phyloP scores from a whole-genome alignment of 2,329 filamentous ascomycete genomes.

The Phialemoniopsis sp. region DNA sequence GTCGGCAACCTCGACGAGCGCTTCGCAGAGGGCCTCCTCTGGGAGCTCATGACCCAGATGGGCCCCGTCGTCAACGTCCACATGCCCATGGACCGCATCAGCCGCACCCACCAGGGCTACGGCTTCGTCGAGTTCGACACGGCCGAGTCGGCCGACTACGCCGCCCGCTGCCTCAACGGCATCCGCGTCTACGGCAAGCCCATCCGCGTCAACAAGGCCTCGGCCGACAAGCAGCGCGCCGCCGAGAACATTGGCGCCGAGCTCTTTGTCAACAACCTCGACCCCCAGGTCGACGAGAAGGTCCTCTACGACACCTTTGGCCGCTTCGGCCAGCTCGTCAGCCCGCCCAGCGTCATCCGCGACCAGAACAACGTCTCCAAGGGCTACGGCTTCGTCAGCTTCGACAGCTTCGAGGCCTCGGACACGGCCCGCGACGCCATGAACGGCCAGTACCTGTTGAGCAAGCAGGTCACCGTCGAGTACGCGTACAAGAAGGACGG shows the following conservation, averaged over 20 bases:
- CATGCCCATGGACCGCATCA: conserved; percentile 96
- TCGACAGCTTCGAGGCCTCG: conserved; percentile 86
- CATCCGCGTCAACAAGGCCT: conserved; percentile 90
- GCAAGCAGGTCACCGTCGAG: conserved; percentile 93
- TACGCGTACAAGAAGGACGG: conserved; percentile 99
- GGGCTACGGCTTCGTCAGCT: conserved; percentile 95
- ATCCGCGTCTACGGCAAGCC: conserved; percentile 91
- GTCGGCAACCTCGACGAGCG: conserved; percentile 98
- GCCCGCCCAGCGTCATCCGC: conserved; percentile 84
- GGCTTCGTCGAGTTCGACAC: conserved; percentile 98
- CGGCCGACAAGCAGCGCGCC: conserved; percentile 88
- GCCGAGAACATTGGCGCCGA: conserved; percentile 87
- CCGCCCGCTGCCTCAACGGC: conserved; percentile 93
- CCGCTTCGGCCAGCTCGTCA: conserved; percentile 82
- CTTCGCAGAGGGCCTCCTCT: conserved; percentile 82
- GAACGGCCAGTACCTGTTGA: conserved; percentile 94
- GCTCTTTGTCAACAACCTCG: conserved; percentile 93
- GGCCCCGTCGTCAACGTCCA: conserved; percentile 98
- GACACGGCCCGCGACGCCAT: conserved; percentile 89
- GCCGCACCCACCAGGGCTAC: conserved; percentile 94
- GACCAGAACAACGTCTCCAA: conserved; percentile 87
- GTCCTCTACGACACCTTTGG: conserved; percentile 91
- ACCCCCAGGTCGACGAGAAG: conserved; percentile 92
- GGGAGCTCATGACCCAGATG: conserved; percentile 97
- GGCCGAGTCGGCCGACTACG: conserved; percentile 94